A percentile compares a stretch with the other conserved stretches of the same genome.
These are phyloP conservation scores for Phyllosticta ampelicida DNA, from an alignment of 2,329 filamentous ascomycete species.

Conservation along the genomic window DNA sequence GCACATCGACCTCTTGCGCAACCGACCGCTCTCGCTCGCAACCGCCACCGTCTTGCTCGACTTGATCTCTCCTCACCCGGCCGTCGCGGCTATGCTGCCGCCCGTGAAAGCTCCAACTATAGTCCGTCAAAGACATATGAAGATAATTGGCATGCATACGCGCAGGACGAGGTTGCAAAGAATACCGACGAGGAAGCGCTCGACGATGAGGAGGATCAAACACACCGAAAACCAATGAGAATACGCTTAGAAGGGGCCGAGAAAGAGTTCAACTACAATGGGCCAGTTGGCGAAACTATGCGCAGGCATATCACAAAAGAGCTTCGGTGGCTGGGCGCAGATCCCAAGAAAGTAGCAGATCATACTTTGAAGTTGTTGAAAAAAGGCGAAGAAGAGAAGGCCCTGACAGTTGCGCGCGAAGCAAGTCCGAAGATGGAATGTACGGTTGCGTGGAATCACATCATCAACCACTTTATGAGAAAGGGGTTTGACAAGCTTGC, in stretches of 20 bases:
- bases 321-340: slow-evolving; percentile 34
- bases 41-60: neutral
- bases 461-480: slow-evolving; percentile 62
- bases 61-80: slow-evolving; percentile 7
- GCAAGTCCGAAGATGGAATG: slow-evolving; percentile 54
- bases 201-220: neutral
- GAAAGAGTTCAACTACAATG: neutral
- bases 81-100: neutral
- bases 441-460: slow-evolving; percentile 76
- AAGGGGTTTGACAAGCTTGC: slow-evolving; percentile 51
- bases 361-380: slow-evolving; percentile 53
- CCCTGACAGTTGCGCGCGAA: slow-evolving; percentile 54
- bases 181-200: neutral
- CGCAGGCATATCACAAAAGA: neutral
- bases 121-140: neutral
- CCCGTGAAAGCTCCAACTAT: neutral
- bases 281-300: neutral
- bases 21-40: slow-evolving; percentile 10
- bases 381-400: slow-evolving; percentile 53
- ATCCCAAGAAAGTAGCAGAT: slow-evolving; percentile 62
- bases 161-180: neutral
- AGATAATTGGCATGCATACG: slow-evolving; percentile 7
- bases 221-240: neutral
- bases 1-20: slow-evolving; percentile 18
- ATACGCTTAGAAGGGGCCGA: neutral